These are phyloP conservation scores for Malus sieversii DNA, from an alignment of 306 rosid genomes.

Conservation along the genomic window DNA sequence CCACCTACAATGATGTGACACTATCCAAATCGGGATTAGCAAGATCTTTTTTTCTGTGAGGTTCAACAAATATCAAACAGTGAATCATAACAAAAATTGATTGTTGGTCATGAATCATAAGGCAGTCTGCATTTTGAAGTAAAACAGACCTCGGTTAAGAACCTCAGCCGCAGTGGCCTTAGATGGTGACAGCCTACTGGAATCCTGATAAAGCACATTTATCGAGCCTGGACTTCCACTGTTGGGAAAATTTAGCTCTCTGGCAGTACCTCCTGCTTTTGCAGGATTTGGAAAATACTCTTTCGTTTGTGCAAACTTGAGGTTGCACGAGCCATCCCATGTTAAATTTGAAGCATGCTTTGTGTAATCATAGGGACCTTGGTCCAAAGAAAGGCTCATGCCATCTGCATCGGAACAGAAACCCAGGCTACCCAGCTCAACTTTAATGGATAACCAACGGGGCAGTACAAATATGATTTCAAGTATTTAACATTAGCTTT, in stretches of 20 bases:
- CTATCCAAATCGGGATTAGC: background rate
- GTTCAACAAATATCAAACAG: background rate
- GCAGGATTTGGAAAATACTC: constrained; percentile 45
- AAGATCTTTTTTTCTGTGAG: background rate
- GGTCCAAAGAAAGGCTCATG: constrained; percentile 31
- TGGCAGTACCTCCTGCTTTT: constrained; percentile 24
- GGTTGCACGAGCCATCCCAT: constrained; percentile 37
- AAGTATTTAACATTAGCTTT: background rate
- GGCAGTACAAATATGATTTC: background rate
- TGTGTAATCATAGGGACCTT: constrained; percentile 26
- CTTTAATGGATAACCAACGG: background rate
- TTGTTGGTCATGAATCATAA: background rate
- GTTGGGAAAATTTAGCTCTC: constrained; percentile 15
- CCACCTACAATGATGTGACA: background rate
- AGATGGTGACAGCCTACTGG: constrained; percentile 32
- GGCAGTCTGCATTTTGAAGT: background rate
- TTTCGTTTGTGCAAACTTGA: constrained; percentile 42
- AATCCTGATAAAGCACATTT: constrained; percentile 31
- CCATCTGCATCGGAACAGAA: constrained; percentile 29
- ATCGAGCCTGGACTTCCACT: constrained; percentile 24
- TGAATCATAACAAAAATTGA: background rate
- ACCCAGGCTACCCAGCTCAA: background rate
- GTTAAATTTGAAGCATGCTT: constrained; percentile 32
- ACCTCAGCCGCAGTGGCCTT: constrained; percentile 33
- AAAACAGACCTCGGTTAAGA: constrained; percentile 43